Conservation (phyloP, 306 rosid species). For the Herpetospermum pedunculosum region DNA sequence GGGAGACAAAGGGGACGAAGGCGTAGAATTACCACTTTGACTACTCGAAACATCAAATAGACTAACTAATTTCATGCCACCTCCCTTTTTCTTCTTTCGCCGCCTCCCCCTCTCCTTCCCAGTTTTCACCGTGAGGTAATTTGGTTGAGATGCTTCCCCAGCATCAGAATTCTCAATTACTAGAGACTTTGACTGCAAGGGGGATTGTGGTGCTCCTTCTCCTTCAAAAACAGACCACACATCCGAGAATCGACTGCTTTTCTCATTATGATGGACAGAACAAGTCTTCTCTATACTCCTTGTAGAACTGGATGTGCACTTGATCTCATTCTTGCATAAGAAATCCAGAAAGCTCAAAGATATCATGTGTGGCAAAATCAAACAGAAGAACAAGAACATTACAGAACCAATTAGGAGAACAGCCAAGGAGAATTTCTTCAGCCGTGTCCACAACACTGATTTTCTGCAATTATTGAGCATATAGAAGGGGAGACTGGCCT, state of each 20-base stretch:
- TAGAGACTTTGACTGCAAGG: constrained; percentile 19
- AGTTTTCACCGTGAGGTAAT: constrained; percentile 48
- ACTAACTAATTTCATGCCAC: constrained; percentile 33
- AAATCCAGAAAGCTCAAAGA: constrained; percentile 30
- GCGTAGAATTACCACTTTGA: constrained; percentile 95
- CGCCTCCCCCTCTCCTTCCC: constrained; percentile 64
- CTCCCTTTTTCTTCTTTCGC: constrained; percentile 58
- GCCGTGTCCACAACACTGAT: constrained; percentile 52
- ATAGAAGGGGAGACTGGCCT: constrained; percentile 53
- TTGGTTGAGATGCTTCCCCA: constrained; percentile 30
- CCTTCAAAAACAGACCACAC: constrained; percentile 23
- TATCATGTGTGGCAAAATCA: constrained; percentile 29
- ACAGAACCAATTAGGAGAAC: constrained; percentile 31
- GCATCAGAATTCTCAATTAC: constrained; percentile 24
- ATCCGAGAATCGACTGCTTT: constrained; percentile 31
- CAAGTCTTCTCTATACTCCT: constrained; percentile 20
- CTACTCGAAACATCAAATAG: constrained; percentile 85
- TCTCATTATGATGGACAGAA: constrained; percentile 17
- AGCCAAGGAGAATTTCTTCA: constrained; percentile 42
- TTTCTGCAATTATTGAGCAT: constrained; percentile 59
- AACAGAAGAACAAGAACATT: constrained; percentile 34
- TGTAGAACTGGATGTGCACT: constrained; percentile 22
- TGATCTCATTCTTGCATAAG: constrained; percentile 21
- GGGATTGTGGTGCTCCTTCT: constrained; percentile 23
- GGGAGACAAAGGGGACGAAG: constrained; percentile 86